Percentiles rank a stretch among this genome's conserved stretches.
Evolutionary conservation across 2,329 filamentous ascomycete species (phyloP).

Genomic region (Cyphellophora attinorum): DNA sequence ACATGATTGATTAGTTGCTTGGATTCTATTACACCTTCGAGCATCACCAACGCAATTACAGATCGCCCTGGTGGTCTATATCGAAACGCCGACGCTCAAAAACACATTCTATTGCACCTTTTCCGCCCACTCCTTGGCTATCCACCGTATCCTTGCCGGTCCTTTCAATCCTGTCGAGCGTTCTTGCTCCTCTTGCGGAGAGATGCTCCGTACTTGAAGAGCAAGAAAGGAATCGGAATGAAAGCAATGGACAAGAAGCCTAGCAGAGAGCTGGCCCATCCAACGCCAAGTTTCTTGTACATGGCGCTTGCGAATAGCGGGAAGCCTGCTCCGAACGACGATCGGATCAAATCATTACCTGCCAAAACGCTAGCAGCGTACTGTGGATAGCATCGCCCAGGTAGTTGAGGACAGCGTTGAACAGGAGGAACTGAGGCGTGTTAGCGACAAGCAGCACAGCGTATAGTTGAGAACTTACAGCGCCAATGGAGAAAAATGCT

Average conservation of each 20-base stretch:
- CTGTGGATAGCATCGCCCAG: slow-evolving; percentile 20
- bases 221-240: slow-evolving; percentile 19
- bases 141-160: not conserved
- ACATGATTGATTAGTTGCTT: no score
- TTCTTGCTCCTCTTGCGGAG: slow-evolving; percentile 8
- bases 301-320: slow-evolving; percentile 25
- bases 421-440: slow-evolving; percentile 12
- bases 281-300: slow-evolving; percentile 25
- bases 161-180: slow-evolving; percentile 11
- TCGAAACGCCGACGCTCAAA: no score
- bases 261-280: slow-evolving; percentile 27
- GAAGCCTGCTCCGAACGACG: slow-evolving; percentile 28
- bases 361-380: slow-evolving; percentile 32
- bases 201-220: slow-evolving; percentile 10
- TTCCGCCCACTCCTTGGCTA: slow-evolving; percentile 1
- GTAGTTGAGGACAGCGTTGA: slow-evolving; percentile 18
- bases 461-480: no score
- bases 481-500: slow-evolving; percentile 29
- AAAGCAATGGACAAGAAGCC: slow-evolving; percentile 26
- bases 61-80: no score
- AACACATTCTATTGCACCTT: not conserved
- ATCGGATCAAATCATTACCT: slow-evolving; percentile 29
- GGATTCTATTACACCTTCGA: no score
- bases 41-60: no score
- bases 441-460: no score